phyloP scores from a whole-genome alignment of 2,329 filamentous ascomycete genomes.

The Aspergillus niger region DNA sequence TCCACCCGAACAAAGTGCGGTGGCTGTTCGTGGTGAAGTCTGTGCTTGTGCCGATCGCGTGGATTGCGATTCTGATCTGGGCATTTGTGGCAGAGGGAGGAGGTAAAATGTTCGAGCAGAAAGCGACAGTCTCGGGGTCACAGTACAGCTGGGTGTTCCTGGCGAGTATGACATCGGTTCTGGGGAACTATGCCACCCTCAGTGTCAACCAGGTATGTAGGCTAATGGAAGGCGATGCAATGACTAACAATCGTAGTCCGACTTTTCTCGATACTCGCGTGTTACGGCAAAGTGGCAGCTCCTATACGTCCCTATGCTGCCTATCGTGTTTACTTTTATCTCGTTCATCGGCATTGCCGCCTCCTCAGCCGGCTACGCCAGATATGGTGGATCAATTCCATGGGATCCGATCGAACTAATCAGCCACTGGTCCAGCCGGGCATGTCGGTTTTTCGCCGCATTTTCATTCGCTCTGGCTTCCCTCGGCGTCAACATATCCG shows the following conservation, averaged over 20 bases:
- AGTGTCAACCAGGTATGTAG: slow-evolving; percentile 50
- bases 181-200: slow-evolving; percentile 55
- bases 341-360: slow-evolving; percentile 50
- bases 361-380: slow-evolving; percentile 44
- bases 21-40: slow-evolving; percentile 43
- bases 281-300: slow-evolving; percentile 53
- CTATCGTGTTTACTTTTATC: slow-evolving; percentile 57
- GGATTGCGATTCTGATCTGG: slow-evolving; percentile 66
- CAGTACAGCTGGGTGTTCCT: slow-evolving; percentile 59
- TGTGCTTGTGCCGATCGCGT: slow-evolving; percentile 57
- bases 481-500: slow-evolving; percentile 59
- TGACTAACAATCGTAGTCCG: slow-evolving; percentile 42
- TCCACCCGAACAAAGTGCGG: slow-evolving; percentile 45
- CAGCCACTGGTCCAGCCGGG: slow-evolving; percentile 41
- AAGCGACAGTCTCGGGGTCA: slow-evolving; percentile 49
- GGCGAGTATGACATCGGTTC: slow-evolving; percentile 52
- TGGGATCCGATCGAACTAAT: slow-evolving; percentile 50
- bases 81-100: slow-evolving; percentile 59
- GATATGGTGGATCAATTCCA: slow-evolving; percentile 39
- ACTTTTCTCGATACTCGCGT: slow-evolving; percentile 58
- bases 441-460: slow-evolving; percentile 54
- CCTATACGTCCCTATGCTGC: slow-evolving; percentile 54
- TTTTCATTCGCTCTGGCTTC: slow-evolving; percentile 58
- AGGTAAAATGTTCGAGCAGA: slow-evolving; percentile 50
- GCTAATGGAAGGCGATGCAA: background rate